Percentiles rank a stretch among this genome's conserved stretches.
Conservation (phyloP, 1,284 basidiomycete species). For the Microbotryum scabiosae region DNA sequence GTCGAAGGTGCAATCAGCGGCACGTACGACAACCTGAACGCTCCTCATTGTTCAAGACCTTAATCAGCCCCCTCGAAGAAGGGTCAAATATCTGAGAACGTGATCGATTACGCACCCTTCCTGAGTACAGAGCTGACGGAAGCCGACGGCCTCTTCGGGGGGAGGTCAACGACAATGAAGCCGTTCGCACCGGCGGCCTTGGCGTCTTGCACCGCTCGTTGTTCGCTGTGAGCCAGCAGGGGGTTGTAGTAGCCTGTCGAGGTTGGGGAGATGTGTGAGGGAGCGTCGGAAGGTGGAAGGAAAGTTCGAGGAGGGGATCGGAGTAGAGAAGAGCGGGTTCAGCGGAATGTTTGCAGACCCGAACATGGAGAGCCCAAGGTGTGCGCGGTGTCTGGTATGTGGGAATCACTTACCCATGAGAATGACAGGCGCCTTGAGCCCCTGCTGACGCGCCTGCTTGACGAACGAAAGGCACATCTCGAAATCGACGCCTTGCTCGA, state of each 20-base stretch:
- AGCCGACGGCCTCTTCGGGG: slow-evolving; percentile 87
- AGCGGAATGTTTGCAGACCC: slow-evolving; percentile 4
- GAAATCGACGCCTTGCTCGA: slow-evolving; percentile 71
- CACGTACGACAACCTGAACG: slow-evolving; percentile 80
- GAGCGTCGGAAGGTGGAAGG: neutral
- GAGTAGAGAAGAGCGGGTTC: neutral
- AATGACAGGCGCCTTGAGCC: slow-evolving; percentile 75
- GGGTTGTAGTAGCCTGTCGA: slow-evolving; percentile 88
- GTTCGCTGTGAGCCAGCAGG: slow-evolving; percentile 87
- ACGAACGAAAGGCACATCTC: slow-evolving; percentile 65
- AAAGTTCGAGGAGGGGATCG: neutral
- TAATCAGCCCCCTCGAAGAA: neutral
- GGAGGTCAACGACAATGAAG: slow-evolving; percentile 97
- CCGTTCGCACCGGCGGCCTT: slow-evolving; percentile 85
- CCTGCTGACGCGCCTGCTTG: slow-evolving; percentile 66
- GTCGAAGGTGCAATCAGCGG: slow-evolving; percentile 95
- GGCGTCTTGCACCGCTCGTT: slow-evolving; percentile 83
- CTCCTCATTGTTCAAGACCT: neutral
- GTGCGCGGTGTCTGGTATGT: neutral
- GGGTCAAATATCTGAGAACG: neutral
- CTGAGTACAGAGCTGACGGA: slow-evolving; percentile 76
- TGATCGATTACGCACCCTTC: slow-evolving; percentile 54
- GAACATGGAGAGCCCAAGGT: neutral
- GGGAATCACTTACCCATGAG: slow-evolving; percentile 67
- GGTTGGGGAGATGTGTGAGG: neutral